Conservation (phyloP, 2,329 filamentous ascomycete genomes). For the Verticillium tricorpus region DNA sequence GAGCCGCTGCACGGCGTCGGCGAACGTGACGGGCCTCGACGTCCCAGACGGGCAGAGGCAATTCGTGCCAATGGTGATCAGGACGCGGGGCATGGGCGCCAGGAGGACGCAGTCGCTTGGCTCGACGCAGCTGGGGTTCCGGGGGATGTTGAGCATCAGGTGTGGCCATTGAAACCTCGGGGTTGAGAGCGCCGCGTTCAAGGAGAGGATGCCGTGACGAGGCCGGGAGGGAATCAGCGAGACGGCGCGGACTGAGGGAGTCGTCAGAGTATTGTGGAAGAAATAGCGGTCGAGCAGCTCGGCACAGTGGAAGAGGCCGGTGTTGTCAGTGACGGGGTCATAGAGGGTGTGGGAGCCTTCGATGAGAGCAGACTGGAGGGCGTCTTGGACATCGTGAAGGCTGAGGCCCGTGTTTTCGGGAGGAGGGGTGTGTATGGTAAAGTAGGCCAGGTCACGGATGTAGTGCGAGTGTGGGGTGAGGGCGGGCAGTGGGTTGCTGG, state of each 20-base stretch:
- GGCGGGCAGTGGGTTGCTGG: too few relatives aligned
- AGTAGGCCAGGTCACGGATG: too few relatives aligned
- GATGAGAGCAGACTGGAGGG: not conserved
- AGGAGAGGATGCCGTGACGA: too few relatives aligned
- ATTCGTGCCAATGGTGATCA: not conserved
- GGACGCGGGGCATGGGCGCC: not conserved
- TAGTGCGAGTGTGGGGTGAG: too few relatives aligned
- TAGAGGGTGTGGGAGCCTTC: constrained; percentile 5
- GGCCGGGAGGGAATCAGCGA: too few relatives aligned
- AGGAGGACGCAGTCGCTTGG: not conserved
- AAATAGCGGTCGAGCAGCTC: constrained; percentile 3
- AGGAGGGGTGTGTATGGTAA: too few relatives aligned
- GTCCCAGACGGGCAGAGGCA: not conserved
- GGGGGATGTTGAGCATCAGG: too few relatives aligned
- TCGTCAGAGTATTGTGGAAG: constrained; percentile 4
- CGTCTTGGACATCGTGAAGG: too few relatives aligned
- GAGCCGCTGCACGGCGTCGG: constrained; percentile 24
- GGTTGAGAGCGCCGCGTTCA: too few relatives aligned
- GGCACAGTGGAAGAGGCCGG: not conserved
- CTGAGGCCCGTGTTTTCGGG: too few relatives aligned
- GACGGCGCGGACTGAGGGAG: too few relatives aligned
- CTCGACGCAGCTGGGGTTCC: too few relatives aligned
- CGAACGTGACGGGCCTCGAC: constrained; percentile 18
- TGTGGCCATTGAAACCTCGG: not conserved
- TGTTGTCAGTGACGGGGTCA: not conserved